A percentile compares a stretch with the other conserved stretches of the same genome.
Conservation (phyloP, 345 rosid species). For the Lumnitzera racemosa region DNA sequence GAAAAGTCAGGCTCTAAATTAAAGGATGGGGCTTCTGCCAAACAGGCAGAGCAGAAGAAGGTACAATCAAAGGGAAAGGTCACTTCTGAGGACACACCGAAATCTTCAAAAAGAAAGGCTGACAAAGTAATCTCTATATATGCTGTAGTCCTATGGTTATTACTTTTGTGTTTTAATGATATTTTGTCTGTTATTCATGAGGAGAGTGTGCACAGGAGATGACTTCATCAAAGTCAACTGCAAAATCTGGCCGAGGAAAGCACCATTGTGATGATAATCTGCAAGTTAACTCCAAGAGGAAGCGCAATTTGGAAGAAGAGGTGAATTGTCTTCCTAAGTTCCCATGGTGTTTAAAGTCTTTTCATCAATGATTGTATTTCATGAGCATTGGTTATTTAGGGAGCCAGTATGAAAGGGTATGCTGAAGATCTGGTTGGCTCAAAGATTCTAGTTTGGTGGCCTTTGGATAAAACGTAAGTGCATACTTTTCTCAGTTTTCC, state of each 20-base stretch:
- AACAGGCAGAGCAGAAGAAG: slow-evolving; percentile 43
- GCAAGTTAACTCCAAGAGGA: slow-evolving; percentile 53
- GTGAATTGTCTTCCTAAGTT: slow-evolving; percentile 9
- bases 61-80: slow-evolving; percentile 38
- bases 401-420: slow-evolving; percentile 32
- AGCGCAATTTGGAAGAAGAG: slow-evolving; percentile 48
- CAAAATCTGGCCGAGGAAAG: slow-evolving; percentile 39
- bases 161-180: slow-evolving; percentile 4
- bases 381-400: slow-evolving; percentile 30
- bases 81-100: slow-evolving; percentile 26
- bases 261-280: slow-evolving; percentile 46
- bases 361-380: slow-evolving; percentile 7
- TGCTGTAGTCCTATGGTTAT: neutral
- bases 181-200: slow-evolving; percentile 5
- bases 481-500: neutral
- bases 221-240: slow-evolving; percentile 46
- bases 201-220: slow-evolving; percentile 31
- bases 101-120: slow-evolving; percentile 38
- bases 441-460: slow-evolving; percentile 93
- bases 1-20: slow-evolving; percentile 28
- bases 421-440: slow-evolving; percentile 59
- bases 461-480: slow-evolving; percentile 62
- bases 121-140: slow-evolving; percentile 33
- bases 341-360: slow-evolving; percentile 2
- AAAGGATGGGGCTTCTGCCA: slow-evolving; percentile 42